Evolutionary conservation across 176 grass and related monocot genomes (phyloP), one percentile per base, ranked within the genome.

Genomic region (Phyllostachys edulis): DNA sequence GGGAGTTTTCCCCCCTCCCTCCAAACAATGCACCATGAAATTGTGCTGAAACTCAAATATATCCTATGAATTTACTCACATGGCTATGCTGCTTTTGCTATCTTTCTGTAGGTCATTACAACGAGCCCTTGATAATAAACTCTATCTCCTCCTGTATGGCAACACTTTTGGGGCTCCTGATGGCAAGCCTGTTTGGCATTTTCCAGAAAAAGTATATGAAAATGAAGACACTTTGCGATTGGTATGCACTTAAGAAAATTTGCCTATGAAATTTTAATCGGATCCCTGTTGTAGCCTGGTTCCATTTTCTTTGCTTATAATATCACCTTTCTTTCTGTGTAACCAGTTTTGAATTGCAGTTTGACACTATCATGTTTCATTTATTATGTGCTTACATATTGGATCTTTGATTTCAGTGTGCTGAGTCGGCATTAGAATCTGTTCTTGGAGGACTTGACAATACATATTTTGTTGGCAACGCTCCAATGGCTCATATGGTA

Each of bases 401-500:
- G 15, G 12, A 2, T 72, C 55, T 80, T 82, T 88, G 66, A 67
- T 71, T 91, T 59, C 85, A 98, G 96, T 98, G 96, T 89, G 96
- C 96, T 2, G 91, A 98, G 63, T 93, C 93, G 17, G 96, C 96
- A 54, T 62, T 98, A 80, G 89, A 90, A 74, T 90, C 89, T 78
- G 91, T 98, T 86, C 71, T 98, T 40, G 93, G 93, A 47, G 94
- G 64, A 9, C 96, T 98, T 38, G 18, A 81, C 69, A 71, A 98
- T 85, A 95, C 91, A 8, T 98, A 95, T 86, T 98, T 98, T 87
- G 91, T 98, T 69, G 96, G 96, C 41, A 98, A 98, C 72, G 96
- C 93, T 80, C 96, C 96, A 21, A 98, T 98, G 96, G 93, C 93
- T 72, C 89, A 98, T 75, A 94, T 94, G 91, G 84, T 82, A 42